These are phyloP conservation scores for Apiospora hydei DNA, from an alignment of 2,329 filamentous ascomycete species.

Conservation along the genomic window DNA sequence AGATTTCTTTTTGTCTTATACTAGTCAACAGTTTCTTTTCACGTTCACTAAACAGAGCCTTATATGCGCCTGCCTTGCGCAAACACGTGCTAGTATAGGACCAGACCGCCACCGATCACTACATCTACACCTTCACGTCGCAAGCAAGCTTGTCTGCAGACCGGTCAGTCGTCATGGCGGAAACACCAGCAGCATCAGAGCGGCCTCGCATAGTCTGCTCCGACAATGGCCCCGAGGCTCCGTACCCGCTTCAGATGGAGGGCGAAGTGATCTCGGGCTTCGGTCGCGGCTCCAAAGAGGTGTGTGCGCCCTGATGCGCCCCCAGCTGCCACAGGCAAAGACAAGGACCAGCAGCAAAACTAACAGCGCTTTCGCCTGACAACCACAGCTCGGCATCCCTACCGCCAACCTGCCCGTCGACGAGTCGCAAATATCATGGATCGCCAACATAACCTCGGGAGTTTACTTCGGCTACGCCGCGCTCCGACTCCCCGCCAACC, in stretches of 20 bases:
- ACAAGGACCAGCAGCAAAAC: not conserved
- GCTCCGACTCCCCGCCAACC: constrained; percentile 63
- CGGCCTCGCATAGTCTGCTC: constrained; percentile 78
- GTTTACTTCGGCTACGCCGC: constrained; percentile 95
- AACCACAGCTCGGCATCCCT: constrained; percentile 82
- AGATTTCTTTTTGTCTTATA: not conserved
- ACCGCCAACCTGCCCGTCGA: constrained; percentile 91
- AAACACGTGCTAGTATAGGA: not conserved
- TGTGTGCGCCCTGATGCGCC: constrained; percentile 46
- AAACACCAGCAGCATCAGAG: constrained; percentile 8
- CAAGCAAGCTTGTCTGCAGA: not conserved
- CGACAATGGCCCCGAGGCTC: constrained; percentile 74
- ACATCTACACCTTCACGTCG: not conserved
- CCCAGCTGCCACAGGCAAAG: constrained; percentile 18
- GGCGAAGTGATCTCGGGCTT: constrained; percentile 93
- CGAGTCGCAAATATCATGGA: constrained; percentile 65
- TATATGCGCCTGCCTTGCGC: not conserved
- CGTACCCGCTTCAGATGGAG: constrained; percentile 84
- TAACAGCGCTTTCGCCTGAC: constrained; percentile 22
- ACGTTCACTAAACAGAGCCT: not conserved
- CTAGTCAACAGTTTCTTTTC: not conserved
- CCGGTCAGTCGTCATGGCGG: constrained; percentile 5
- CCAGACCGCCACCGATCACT: not conserved
- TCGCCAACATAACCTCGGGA: constrained; percentile 71
- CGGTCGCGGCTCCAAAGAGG: constrained; percentile 91